Percentiles rank a stretch among this genome's conserved stretches.
These are phyloP conservation scores for Albophoma yamanashiensis DNA, from an alignment of 2,329 filamentous ascomycete genomes.

Conservation along the genomic window DNA sequence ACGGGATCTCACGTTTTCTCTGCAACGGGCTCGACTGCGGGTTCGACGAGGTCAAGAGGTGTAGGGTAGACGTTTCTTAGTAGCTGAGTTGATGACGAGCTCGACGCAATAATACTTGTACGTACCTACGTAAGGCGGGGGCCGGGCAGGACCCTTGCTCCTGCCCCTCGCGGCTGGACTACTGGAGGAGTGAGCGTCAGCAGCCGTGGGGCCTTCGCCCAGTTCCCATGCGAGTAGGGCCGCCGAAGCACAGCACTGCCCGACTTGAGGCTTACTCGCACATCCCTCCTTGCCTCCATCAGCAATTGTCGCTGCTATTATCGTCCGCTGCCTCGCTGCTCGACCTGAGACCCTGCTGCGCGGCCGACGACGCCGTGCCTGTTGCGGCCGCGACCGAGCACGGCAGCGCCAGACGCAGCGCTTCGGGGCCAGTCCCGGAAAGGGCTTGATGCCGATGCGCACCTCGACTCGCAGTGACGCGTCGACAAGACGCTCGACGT, in stretches of 20 bases:
- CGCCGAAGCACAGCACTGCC: neutral
- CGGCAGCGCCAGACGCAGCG: neutral
- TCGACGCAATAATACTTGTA: neutral
- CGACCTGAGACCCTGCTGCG: neutral
- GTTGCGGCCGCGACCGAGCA: neutral
- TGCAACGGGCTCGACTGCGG: no score
- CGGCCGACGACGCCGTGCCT: neutral
- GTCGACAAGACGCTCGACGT: neutral
- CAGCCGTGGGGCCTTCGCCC: neutral
- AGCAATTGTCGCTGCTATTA: neutral
- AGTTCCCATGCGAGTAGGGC: neutral
- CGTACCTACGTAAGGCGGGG: no score
- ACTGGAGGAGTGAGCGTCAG: neutral
- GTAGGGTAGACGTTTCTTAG: no score
- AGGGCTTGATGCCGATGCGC: neutral
- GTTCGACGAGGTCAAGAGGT: neutral
- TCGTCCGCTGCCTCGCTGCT: neutral
- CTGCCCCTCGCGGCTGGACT: neutral
- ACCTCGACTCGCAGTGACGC: neutral
- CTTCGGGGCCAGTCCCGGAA: neutral
- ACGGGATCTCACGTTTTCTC: neutral
- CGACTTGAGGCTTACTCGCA: neutral
- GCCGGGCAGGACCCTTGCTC: neutral
- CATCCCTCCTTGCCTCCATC: neutral
- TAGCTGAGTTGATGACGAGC: no score